Evolutionary conservation across 257 asterid genomes (phyloP), one percentile per base, ranked within the genome.

Genomic region (Penstemon newberryi): DNA sequence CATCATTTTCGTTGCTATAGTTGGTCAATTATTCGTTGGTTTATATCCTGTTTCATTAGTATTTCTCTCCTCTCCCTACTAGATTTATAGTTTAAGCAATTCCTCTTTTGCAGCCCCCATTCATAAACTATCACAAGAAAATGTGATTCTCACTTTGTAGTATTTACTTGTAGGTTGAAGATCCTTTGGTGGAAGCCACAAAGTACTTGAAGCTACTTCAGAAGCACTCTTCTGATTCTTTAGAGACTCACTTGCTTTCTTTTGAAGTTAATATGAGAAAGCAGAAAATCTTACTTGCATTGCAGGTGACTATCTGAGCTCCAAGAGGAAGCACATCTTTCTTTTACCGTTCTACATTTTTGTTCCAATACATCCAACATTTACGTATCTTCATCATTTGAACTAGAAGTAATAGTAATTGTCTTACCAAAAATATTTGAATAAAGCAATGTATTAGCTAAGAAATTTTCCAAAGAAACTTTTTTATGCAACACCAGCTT

Each of bases 211-310:
- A 89, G 85, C 90, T 87, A 59, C 97, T 91, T 55, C 97, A 91
- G 86, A 85, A 86, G 78, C 96, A 94, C 69, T 94, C 99, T 56
- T 78, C 95, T 70, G 88, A 94, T 70, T 79, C 71, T 72, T 75
- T 89, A 73, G 95, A 87, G 81, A 91, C 99, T 9, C 97, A 94
- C 79, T 74, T 89, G 57, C 87, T 91, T 57, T 89, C 96, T 53
- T 94, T 91, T 71, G 96, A 91, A 90, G 96, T 91, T 73, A 83
- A 94, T 73, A 85, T 84, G 89, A 87, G 99, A 83, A 91, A 79
- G 80, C 84, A 86, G 79, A 94, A 87, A 80, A 85, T 78, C 43
- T 77, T 94, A 71, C 93, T 91, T 66, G 94, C 96, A 62, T 79
- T 91, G 78, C 91, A 91, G 97, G 99, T 91, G 71, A 66, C 39